Evolutionary conservation across 1,139 yeast genomes (phyloP), one percentile per base, ranked within the genome.

Genomic region (Taphrina deformans): DNA sequence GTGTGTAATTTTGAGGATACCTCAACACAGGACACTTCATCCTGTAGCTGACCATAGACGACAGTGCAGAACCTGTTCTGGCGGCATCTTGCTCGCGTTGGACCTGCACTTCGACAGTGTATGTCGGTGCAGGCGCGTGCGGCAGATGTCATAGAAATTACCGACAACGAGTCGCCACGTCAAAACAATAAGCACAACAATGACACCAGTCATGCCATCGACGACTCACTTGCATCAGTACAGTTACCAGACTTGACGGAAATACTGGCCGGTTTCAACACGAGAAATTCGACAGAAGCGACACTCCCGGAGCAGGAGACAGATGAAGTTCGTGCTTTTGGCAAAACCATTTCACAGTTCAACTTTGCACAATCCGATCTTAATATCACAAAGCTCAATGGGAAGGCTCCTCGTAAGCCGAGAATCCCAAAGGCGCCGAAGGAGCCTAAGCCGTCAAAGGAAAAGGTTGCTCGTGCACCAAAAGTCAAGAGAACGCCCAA

Each of bases 121-220:
- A 51, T 29, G 44, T 18, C 55, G 44, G 33, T 29, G 24, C 55
- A 51, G 55, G 55, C 55, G 44, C 44, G 44, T 21, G 55, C 55
- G 40, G 44, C 16, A 9, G 44, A 51, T 31, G 55, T 51, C 35
- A 51, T 51, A 24, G 55, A 51, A 24, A 24, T 51, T 3, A 18
- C 29, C 44, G 27, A 33, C 44, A 24, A 18, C 24, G 58, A 35
- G 35, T 53, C 27, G 58, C 48, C 58, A 27, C 58, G 38, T 38
- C 58, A 24, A 53, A 24, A 40, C 58, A 53, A 40, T 24, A 7
- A n/a, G 7, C 31, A 16, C 31, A 24, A 38, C 48, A 35, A 35
- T 6, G 18, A n/a, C 23, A 40, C 9, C 2, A 21, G 16, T 44
- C 27, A 21, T 9, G 27, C 48, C 24, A 5, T 44, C 27, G 48